These are phyloP conservation scores for Podila verticillata DNA, from an alignment of 192 early-diverging fungal species.

Conservation along the genomic window DNA sequence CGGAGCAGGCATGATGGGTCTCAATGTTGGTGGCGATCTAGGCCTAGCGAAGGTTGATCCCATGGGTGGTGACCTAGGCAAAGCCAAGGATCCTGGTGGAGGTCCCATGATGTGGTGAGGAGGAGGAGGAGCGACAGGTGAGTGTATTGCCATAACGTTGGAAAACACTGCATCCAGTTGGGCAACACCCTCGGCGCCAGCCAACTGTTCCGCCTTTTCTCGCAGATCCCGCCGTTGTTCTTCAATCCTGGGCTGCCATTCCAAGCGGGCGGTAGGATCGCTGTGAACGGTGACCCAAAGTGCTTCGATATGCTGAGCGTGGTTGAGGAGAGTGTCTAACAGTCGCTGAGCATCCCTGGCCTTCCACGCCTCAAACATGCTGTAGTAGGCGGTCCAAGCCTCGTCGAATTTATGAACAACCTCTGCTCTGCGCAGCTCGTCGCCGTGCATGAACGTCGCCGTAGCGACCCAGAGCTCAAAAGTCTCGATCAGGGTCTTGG, in stretches of 20 bases:
- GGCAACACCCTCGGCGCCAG: slow-evolving; percentile 24
- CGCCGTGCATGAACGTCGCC: no score
- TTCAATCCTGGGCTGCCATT: slow-evolving; percentile 71
- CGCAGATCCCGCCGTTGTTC: slow-evolving; percentile 63
- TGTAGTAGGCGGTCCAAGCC: slow-evolving; percentile 67
- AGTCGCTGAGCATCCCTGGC: slow-evolving; percentile 68
- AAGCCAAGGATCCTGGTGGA: not conserved
- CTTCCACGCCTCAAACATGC: slow-evolving; percentile 79
- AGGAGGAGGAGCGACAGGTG: not conserved
- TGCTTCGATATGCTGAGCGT: slow-evolving; percentile 72
- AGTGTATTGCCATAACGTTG: slow-evolving; percentile 13
- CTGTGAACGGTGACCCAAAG: slow-evolving; percentile 70
- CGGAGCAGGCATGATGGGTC: not conserved
- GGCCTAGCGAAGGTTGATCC: not conserved
- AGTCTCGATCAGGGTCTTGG: slow-evolving; percentile 27
- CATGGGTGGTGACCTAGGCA: not conserved
- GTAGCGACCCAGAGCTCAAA: slow-evolving; percentile 22
- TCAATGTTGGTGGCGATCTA: not conserved
- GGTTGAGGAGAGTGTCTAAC: slow-evolving; percentile 69
- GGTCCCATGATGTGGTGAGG: not conserved
- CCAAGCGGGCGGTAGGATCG: slow-evolving; percentile 53
- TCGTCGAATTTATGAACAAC: slow-evolving; percentile 53
- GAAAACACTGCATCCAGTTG: slow-evolving; percentile 22
- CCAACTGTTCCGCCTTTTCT: slow-evolving; percentile 33
- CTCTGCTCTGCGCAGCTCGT: not conserved